Conservation (phyloP, 352 stramenopile species). For the Blastocystis sp. region DNA sequence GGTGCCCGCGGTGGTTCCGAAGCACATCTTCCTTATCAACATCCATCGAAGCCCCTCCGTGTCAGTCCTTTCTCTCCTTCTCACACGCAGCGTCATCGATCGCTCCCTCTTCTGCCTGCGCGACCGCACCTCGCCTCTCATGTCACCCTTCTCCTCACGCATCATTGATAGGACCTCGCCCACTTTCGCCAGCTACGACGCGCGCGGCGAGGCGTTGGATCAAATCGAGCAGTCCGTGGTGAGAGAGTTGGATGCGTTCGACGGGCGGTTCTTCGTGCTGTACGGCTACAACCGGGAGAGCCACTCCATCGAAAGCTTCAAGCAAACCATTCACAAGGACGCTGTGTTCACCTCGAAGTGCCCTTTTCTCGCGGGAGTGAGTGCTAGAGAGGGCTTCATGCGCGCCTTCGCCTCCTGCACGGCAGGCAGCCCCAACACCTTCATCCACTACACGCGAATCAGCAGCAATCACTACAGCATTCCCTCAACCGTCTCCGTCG, state of each 20-base stretch:
- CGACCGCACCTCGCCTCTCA: constrained; percentile 56
- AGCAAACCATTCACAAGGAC: neutral
- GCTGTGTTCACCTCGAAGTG: constrained; percentile 14
- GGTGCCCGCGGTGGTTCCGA: neutral
- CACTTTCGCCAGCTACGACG: neutral
- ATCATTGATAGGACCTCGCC: constrained; percentile 40
- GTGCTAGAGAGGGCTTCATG: neutral
- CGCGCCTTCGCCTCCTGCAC: neutral
- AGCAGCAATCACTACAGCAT: constrained; percentile 65
- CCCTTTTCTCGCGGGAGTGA: neutral
- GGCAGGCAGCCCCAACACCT: neutral
- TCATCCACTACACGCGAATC: constrained; percentile 42
- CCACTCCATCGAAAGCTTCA: constrained; percentile 38
- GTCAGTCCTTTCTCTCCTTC: neutral
- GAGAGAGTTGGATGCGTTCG: neutral
- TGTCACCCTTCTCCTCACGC: neutral
- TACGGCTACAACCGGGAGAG: constrained; percentile 49
- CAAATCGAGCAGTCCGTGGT: constrained; percentile 16
- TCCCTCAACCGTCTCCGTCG: constrained; percentile 21
- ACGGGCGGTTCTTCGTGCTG: constrained; percentile 34
- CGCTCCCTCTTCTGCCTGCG: constrained; percentile 26
- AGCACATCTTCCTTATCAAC: constrained; percentile 28
- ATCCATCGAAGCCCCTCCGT: constrained; percentile 62
- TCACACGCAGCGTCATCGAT: constrained; percentile 20
- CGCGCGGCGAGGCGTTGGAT: constrained; percentile 9